Percentiles rank a stretch among this genome's conserved stretches.
Conservation (phyloP, 1,139 yeast species). For the Suhomyces coccinellae region DNA sequence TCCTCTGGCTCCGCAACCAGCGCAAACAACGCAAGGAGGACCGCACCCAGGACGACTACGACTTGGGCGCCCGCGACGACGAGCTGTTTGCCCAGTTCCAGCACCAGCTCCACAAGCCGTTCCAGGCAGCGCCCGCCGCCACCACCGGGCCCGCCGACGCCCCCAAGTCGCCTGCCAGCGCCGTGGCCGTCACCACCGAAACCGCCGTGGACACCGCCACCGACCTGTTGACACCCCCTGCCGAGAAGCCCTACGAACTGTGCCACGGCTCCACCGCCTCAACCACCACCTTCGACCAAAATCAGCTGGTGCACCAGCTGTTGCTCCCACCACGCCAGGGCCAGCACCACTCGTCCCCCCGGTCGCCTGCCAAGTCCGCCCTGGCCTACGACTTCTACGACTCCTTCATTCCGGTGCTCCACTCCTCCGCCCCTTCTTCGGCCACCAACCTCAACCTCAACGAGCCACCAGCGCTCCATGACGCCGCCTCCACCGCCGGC, state of each 20-base stretch:
- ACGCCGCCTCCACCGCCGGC: slow-evolving; percentile 7
- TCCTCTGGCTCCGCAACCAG: slow-evolving; percentile 33
- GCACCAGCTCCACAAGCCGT: slow-evolving; percentile 37
- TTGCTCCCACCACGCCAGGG: slow-evolving; percentile 6
- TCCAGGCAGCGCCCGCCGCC: slow-evolving; percentile 3
- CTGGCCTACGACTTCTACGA: slow-evolving; percentile 48
- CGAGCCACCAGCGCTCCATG: slow-evolving; percentile 1
- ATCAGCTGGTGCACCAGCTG: slow-evolving; percentile 6
- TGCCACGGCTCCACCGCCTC: slow-evolving; percentile 15
- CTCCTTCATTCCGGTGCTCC: slow-evolving; percentile 41
- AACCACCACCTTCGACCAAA: slow-evolving; percentile 14
- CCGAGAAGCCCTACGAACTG: slow-evolving; percentile 14
- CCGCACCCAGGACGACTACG: slow-evolving; percentile 29
- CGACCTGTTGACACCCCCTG: slow-evolving; percentile 1
- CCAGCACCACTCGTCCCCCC: not conserved
- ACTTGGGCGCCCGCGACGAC: slow-evolving; percentile 40
- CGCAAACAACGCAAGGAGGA: slow-evolving; percentile 38
- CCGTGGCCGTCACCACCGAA: slow-evolving; percentile 10
- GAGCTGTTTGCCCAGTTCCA: slow-evolving; percentile 40
- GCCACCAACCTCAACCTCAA: slow-evolving; percentile 1
- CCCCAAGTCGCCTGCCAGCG: slow-evolving; percentile 14
- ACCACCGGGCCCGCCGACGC: slow-evolving; percentile 9
- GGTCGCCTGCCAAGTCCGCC: slow-evolving; percentile 20
- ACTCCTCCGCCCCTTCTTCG: slow-evolving; percentile 2
- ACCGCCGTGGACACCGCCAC: slow-evolving; percentile 8